Conservation (phyloP, 345 rosid genomes). For the Kandelia obovata region DNA sequence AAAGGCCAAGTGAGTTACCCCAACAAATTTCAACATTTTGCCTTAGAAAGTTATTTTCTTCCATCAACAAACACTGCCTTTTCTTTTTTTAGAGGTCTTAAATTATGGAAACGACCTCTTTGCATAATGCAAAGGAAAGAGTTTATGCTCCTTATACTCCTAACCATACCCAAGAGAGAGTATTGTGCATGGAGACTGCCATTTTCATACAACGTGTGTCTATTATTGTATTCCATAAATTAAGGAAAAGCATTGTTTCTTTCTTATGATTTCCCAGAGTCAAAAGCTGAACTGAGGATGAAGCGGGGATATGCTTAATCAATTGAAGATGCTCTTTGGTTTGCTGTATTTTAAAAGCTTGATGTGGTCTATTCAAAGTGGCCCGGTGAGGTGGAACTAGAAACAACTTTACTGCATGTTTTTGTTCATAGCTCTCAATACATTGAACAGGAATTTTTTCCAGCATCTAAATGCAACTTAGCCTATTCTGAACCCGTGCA, state of each 20-base stretch:
- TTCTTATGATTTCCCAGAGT: conserved; percentile 26
- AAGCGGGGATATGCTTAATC: conserved; percentile 1
- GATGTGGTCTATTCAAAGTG: background rate
- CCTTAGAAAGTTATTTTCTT: background rate
- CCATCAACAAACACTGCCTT: too few species aligned
- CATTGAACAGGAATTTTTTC: background rate
- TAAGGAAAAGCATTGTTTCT: background rate
- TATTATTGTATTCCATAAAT: background rate
- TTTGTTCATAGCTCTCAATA: background rate
- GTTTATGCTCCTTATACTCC: too few species aligned
- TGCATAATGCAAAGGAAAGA: too few species aligned
- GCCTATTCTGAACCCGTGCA: background rate
- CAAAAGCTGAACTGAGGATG: conserved; percentile 24
- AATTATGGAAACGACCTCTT: too few species aligned
- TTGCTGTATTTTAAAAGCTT: conserved; percentile 11
- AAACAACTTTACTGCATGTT: background rate
- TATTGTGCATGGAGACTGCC: too few species aligned
- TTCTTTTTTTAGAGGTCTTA: background rate
- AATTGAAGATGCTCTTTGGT: background rate
- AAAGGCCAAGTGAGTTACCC: conserved; percentile 60
- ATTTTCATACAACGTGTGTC: background rate
- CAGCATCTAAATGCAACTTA: background rate
- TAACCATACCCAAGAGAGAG: too few species aligned
- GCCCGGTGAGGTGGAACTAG: background rate
- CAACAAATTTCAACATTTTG: background rate